These are phyloP conservation scores for Glycine tomentella DNA, from an alignment of 306 rosid genomes.

Conservation along the genomic window DNA sequence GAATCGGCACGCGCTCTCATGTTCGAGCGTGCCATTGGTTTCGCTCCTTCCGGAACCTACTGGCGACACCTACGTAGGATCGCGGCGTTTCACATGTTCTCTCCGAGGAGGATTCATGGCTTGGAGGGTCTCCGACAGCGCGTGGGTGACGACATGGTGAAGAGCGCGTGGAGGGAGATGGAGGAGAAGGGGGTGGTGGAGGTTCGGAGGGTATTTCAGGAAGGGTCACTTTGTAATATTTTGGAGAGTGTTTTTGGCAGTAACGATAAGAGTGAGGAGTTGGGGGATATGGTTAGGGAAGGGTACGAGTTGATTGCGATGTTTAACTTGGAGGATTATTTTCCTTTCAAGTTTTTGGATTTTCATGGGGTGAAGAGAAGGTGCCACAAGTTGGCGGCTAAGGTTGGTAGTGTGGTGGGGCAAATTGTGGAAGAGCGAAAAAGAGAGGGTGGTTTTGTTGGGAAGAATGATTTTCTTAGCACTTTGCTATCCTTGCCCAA, in stretches of 20 bases:
- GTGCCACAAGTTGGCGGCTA: constrained; percentile 69
- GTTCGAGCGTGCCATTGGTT: constrained; percentile 96
- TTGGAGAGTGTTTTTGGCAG: constrained; percentile 82
- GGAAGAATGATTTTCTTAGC: constrained; percentile 71
- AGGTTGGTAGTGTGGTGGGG: constrained; percentile 61
- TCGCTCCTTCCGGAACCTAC: constrained; percentile 74
- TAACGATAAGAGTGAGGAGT: constrained; percentile 42
- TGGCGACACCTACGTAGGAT: constrained; percentile 81
- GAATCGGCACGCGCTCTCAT: constrained; percentile 71
- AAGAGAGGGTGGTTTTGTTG: constrained; percentile 29
- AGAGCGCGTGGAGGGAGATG: constrained; percentile 49
- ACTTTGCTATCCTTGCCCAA: constrained; percentile 68
- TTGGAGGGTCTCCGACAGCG: constrained; percentile 60
- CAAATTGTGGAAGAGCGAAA: constrained; percentile 66
- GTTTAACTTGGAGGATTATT: constrained; percentile 80
- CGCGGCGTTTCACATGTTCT: constrained; percentile 73
- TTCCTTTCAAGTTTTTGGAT: constrained; percentile 73
- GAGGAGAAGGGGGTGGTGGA: constrained; percentile 61
- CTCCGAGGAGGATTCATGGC: constrained; percentile 66
- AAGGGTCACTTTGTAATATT: constrained; percentile 71
- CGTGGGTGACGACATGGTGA: constrained; percentile 63
- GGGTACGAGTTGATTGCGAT: constrained; percentile 73
- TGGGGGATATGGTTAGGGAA: constrained; percentile 66
- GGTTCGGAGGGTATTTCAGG: constrained; percentile 61
- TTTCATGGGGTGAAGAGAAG: constrained; percentile 79